These are phyloP conservation scores for Rostrohypoxylon terebratum DNA, from an alignment of 495 filamentous ascomycete species.

Conservation along the genomic window DNA sequence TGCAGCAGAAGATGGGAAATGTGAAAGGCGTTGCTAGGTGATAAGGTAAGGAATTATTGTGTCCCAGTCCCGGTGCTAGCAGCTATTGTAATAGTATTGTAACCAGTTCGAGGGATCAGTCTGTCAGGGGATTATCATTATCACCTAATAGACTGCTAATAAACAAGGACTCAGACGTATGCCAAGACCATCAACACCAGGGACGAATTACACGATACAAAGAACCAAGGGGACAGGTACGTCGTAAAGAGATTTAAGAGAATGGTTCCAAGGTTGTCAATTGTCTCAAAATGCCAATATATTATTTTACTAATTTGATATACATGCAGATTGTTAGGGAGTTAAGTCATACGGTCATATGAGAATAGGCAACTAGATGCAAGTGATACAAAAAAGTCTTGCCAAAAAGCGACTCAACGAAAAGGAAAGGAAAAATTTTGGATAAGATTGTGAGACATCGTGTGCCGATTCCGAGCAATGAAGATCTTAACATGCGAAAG, in stretches of 20 bases:
- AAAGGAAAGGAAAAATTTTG: conserved; percentile 21
- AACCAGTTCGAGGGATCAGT: conserved; percentile 25
- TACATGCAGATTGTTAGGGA: conserved; percentile 1
- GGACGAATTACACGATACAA: neutral
- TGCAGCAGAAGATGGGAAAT: conserved; percentile 29
- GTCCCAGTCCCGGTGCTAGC: too few relatives aligned
- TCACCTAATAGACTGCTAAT: conserved; percentile 35
- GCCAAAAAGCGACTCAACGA: neutral
- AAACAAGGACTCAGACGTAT: conserved; percentile 29
- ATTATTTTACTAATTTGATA: conserved; percentile 33
- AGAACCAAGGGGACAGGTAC: neutral
- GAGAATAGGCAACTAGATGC: neutral
- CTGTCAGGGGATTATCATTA: too few relatives aligned
- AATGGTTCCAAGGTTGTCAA: conserved; percentile 2
- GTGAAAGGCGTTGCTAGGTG: conserved; percentile 27
- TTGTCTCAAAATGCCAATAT: conserved; percentile 23
- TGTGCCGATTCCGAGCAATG: conserved; percentile 46
- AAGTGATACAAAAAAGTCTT: neutral
- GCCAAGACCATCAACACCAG: conserved; percentile 30
- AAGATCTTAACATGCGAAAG: conserved; percentile 30
- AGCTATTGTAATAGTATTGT: neutral
- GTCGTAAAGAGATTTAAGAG: too few relatives aligned
- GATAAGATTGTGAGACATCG: conserved; percentile 40
- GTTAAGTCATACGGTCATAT: neutral
- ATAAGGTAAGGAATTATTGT: conserved; percentile 10